Percentiles rank a stretch among this genome's conserved stretches.
phyloP scores from a whole-genome alignment of 345 rosid genomes.

The Barbarea vulgaris region DNA sequence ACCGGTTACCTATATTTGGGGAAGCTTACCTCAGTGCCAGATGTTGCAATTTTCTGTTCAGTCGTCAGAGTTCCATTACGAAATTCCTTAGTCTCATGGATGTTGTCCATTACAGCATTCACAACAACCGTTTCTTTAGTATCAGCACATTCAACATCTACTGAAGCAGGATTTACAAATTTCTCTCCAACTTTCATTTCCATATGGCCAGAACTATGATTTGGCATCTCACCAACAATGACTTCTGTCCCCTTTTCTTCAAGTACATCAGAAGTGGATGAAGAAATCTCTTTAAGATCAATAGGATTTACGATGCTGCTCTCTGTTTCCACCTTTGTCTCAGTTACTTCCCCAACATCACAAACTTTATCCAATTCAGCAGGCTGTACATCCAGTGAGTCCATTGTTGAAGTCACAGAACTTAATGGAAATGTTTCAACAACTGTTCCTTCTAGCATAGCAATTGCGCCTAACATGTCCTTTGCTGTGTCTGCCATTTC shows the following conservation, averaged over 20 bases:
- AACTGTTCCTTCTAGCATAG: conserved; percentile 35
- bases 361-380: neutral
- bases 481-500: conserved; percentile 16
- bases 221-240: conserved; percentile 22
- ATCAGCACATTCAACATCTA: conserved; percentile 18
- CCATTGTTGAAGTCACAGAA: conserved; percentile 40
- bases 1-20: neutral
- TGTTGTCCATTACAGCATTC: conserved; percentile 3
- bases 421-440: conserved; percentile 60
- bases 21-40: conserved; percentile 33
- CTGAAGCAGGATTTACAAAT: conserved; percentile 25
- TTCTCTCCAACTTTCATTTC: conserved; percentile 24
- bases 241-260: conserved; percentile 21
- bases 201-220: conserved; percentile 1
- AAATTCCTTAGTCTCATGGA: conserved; percentile 26
- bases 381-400: conserved; percentile 34
- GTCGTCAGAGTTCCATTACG: conserved; percentile 32
- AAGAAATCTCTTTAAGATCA: conserved; percentile 19
- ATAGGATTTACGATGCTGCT: conserved; percentile 1
- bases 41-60: conserved; percentile 9
- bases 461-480: conserved; percentile 22
- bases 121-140: conserved; percentile 17
- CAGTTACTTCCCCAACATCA: conserved; percentile 18
- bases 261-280: conserved; percentile 17
- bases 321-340: conserved; percentile 22